Evolutionary conservation across 805 yeast genomes (phyloP).

Genomic region (Wickerhamiella slavikovae): DNA sequence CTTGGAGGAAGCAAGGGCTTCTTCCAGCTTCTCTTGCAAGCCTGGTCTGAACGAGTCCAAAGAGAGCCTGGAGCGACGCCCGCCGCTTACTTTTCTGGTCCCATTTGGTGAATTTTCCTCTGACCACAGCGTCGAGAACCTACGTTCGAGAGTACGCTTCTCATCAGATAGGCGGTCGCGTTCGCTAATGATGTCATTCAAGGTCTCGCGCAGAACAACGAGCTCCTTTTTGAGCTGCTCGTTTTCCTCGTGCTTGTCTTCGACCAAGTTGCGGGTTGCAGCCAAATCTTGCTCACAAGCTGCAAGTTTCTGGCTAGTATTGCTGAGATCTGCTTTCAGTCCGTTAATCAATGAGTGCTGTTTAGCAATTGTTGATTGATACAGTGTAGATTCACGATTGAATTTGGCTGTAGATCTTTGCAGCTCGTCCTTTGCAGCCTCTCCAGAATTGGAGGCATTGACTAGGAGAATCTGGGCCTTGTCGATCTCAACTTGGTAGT

Average conservation of each 20-base stretch:
- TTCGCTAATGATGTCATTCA: slow-evolving; percentile 40
- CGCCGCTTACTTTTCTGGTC: too few species aligned
- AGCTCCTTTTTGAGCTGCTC: slow-evolving; percentile 23
- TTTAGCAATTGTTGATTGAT: slow-evolving; percentile 2
- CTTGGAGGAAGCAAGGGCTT: slow-evolving; percentile 11
- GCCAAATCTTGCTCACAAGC: too few species aligned
- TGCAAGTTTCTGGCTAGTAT: background rate
- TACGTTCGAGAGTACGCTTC: slow-evolving; percentile 26
- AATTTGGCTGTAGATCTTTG: slow-evolving; percentile 5
- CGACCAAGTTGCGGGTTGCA: slow-evolving; percentile 1
- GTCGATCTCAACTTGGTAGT: slow-evolving; percentile 51
- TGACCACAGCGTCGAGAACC: slow-evolving; percentile 24
- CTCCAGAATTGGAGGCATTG: slow-evolving; percentile 42
- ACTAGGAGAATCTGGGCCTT: slow-evolving; percentile 55
- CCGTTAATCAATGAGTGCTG: slow-evolving; percentile 2
- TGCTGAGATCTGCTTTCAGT: slow-evolving; percentile 2
- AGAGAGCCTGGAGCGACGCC: too few species aligned
- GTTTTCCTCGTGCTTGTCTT: background rate
- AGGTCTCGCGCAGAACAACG: slow-evolving; percentile 32
- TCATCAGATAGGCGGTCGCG: slow-evolving; percentile 38
- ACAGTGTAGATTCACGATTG: slow-evolving; percentile 1
- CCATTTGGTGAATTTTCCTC: slow-evolving; percentile 18
- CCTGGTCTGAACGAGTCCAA: slow-evolving; percentile 7
- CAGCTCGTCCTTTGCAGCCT: slow-evolving; percentile 27
- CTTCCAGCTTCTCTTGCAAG: slow-evolving; percentile 20